A percentile compares a stretch with the other conserved stretches of the same genome.
phyloP scores from a whole-genome alignment of 441 rosid genomes.

The Syzygium malaccense region DNA sequence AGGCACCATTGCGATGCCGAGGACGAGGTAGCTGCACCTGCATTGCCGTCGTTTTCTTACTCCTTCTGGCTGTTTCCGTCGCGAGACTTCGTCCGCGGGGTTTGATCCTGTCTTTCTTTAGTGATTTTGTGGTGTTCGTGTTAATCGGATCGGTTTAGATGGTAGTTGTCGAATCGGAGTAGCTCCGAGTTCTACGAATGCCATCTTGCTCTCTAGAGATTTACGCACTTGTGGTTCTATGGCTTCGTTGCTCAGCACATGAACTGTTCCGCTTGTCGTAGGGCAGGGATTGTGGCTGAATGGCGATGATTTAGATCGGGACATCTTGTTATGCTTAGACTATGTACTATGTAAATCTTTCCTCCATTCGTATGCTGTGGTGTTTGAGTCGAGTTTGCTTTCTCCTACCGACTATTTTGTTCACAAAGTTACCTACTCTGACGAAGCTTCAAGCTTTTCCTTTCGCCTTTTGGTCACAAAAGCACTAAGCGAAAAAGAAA shows the following conservation, averaged over 20 bases:
- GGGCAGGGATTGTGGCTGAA: not conserved
- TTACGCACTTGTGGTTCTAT: not conserved
- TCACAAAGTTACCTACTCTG: not conserved
- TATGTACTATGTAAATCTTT: not conserved
- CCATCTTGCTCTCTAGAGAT: not conserved
- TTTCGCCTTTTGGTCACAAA: not conserved
- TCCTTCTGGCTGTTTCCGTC: not conserved
- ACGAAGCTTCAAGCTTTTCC: not conserved
- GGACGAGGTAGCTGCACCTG: conserved; percentile 42
- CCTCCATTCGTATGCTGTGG: not conserved
- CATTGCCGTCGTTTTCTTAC: conserved; percentile 1
- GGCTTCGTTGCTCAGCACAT: not conserved
- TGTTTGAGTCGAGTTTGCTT: not conserved
- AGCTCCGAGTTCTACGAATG: not conserved
- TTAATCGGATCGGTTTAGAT: not conserved
- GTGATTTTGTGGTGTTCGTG: not conserved
- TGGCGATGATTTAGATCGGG: not conserved
- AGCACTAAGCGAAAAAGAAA: not conserved
- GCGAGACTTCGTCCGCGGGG: not conserved
- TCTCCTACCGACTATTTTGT: not conserved
- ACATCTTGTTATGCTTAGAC: not conserved
- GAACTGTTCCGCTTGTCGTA: not conserved
- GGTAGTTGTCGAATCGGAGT: not conserved
- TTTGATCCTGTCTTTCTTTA: not conserved
- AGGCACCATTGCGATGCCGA: conserved; percentile 77